phyloP scores from a whole-genome alignment of 768 basidiomycete species.

The Kwoniella pini region DNA sequence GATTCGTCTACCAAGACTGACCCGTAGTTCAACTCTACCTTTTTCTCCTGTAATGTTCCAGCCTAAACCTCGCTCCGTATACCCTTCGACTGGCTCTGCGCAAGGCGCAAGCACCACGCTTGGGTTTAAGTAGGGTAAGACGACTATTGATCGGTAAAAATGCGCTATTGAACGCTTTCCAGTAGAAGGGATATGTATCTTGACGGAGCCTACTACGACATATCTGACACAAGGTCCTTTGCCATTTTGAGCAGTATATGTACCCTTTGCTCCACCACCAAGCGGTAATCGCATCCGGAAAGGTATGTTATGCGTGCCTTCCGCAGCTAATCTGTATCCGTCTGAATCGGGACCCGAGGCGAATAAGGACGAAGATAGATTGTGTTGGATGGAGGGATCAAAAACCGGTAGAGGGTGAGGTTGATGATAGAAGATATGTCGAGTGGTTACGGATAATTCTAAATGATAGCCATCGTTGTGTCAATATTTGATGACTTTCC shows the following conservation, averaged over 20 bases:
- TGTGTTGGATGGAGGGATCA: constrained; percentile 58
- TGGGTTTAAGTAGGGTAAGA: constrained; percentile 75
- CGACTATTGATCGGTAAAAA: constrained; percentile 78
- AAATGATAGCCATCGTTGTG: not conserved
- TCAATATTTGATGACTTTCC: not conserved
- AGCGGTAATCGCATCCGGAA: constrained; percentile 71
- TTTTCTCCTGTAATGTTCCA: constrained; percentile 64
- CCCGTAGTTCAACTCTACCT: constrained; percentile 67
- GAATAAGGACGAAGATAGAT: constrained; percentile 36
- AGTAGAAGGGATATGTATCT: constrained; percentile 68
- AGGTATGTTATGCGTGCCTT: constrained; percentile 70
- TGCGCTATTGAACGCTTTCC: constrained; percentile 75
- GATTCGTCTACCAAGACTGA: constrained; percentile 66
- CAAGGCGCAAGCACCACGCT: constrained; percentile 64
- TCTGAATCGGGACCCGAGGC: constrained; percentile 54
- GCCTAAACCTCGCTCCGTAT: constrained; percentile 60
- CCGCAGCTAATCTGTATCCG: constrained; percentile 57
- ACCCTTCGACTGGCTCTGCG: constrained; percentile 63
- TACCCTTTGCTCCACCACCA: constrained; percentile 64
- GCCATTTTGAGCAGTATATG: constrained; percentile 57
- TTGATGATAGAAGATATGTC: constrained; percentile 80
- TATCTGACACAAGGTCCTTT: constrained; percentile 71
- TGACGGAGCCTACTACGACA: constrained; percentile 77
- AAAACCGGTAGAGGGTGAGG: constrained; percentile 59
- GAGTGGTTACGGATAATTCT: constrained; percentile 41